Conservation (phyloP, 2,329 filamentous ascomycete genomes). For the Hysterium pulicare region DNA sequence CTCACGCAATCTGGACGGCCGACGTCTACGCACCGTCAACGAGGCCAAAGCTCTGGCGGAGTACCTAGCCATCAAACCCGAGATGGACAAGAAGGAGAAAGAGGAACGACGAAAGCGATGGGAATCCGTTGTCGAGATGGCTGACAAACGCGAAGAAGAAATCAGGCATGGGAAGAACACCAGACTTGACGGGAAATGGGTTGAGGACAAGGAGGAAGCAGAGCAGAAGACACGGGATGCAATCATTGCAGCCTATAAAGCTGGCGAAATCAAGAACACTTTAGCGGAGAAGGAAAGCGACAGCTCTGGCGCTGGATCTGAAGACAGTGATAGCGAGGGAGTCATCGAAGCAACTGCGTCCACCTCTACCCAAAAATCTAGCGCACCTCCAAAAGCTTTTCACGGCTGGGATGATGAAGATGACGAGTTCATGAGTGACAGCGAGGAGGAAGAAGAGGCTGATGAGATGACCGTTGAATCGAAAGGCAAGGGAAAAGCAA, state of each 20-base stretch:
- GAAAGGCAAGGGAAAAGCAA: slow-evolving; percentile 45
- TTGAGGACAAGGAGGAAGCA: slow-evolving; percentile 90
- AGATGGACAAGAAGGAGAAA: slow-evolving; percentile 93
- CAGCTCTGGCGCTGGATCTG: slow-evolving; percentile 24
- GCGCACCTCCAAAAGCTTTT: slow-evolving; percentile 50
- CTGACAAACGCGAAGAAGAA: slow-evolving; percentile 80
- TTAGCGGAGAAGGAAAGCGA: slow-evolving; percentile 45
- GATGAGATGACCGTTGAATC: slow-evolving; percentile 21
- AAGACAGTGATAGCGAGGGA: slow-evolving; percentile 25
- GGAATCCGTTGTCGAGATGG: slow-evolving; percentile 81
- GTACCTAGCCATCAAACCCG: slow-evolving; percentile 91
- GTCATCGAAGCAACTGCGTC: slow-evolving; percentile 17
- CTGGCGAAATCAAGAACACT: slow-evolving; percentile 48
- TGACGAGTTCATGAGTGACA: slow-evolving; percentile 42
- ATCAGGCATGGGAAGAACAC: slow-evolving; percentile 67
- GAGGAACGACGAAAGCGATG: slow-evolving; percentile 80
- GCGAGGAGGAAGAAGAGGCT: slow-evolving; percentile 44
- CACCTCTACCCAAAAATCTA: slow-evolving; percentile 19
- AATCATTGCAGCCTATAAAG: slow-evolving; percentile 67
- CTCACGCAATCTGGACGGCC: slow-evolving; percentile 88
- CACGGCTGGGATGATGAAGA: slow-evolving; percentile 80
- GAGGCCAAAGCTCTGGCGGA: slow-evolving; percentile 95
- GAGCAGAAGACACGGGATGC: slow-evolving; percentile 78
- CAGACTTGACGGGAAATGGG: slow-evolving; percentile 81
- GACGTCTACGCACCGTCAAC: slow-evolving; percentile 83